Evolutionary conservation across 2,329 filamentous ascomycete genomes (phyloP).

Genomic region (Aspergillus sp.): DNA sequence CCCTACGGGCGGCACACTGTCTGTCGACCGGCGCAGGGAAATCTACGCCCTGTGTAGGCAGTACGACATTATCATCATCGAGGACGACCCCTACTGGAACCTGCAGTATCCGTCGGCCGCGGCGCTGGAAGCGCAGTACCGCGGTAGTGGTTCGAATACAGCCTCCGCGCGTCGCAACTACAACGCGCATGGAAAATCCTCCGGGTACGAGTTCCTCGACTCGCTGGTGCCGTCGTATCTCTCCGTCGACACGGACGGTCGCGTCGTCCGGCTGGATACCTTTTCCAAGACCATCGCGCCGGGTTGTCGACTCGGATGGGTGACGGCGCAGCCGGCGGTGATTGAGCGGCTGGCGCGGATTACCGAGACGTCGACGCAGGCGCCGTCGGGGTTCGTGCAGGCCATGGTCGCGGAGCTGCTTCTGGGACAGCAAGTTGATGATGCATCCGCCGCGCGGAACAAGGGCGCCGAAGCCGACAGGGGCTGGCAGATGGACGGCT

Average conservation of each 20-base stretch:
- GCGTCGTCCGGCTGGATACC: conserved; percentile 85
- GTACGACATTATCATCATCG: conserved; percentile 86
- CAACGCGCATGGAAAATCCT: conserved; percentile 47
- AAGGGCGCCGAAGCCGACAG: conserved; percentile 46
- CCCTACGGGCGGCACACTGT: conserved; percentile 74
- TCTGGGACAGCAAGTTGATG: conserved; percentile 64
- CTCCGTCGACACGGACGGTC: conserved; percentile 76
- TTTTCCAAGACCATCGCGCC: conserved; percentile 93
- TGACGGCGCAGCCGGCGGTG: conserved; percentile 77
- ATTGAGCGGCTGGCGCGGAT: conserved; percentile 72
- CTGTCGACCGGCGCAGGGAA: conserved; percentile 69
- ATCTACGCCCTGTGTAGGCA: conserved; percentile 77
- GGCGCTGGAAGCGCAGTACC: conserved; percentile 32
- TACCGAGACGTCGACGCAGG: conserved; percentile 73
- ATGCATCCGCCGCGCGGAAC: conserved; percentile 38
- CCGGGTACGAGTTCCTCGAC: conserved; percentile 76
- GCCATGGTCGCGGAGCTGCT: conserved; percentile 62
- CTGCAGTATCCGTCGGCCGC: conserved; percentile 78
- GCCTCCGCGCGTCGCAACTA: conserved; percentile 36
- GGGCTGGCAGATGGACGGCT: conserved; percentile 78
- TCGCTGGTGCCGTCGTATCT: conserved; percentile 80
- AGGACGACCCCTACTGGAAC: conserved; percentile 97
- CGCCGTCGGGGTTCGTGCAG: conserved; percentile 88
- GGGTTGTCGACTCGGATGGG: conserved; percentile 85
- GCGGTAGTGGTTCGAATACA: conserved; percentile 26